Evolutionary conservation across 495 filamentous ascomycete species (phyloP).

Genomic region (Mytilinidion resinicola): DNA sequence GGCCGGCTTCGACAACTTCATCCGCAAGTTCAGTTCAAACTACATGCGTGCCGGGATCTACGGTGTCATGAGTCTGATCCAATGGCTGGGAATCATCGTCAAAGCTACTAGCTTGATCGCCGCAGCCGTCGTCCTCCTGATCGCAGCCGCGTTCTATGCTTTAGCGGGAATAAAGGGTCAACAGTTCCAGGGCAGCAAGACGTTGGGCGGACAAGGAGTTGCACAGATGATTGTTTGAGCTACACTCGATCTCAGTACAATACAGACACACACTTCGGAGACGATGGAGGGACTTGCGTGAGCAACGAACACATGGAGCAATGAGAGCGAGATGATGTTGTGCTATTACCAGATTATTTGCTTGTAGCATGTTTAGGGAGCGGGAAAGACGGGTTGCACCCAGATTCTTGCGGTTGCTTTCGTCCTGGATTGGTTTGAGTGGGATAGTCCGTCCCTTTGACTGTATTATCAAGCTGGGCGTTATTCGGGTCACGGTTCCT

Average conservation of each 20-base stretch:
- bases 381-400: neutral
- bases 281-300: too few species aligned
- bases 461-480: slow-evolving; percentile 3
- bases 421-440: too few species aligned
- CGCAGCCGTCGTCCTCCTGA: slow-evolving; percentile 70
- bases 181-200: slow-evolving; percentile 94
- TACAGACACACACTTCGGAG: too few species aligned
- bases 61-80: slow-evolving; percentile 66
- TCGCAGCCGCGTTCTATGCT: slow-evolving; percentile 75
- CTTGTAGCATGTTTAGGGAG: neutral
- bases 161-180: slow-evolving; percentile 84
- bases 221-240: slow-evolving; percentile 96
- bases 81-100: slow-evolving; percentile 69
- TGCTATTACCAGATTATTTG: neutral
- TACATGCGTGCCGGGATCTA: slow-evolving; percentile 97
- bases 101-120: slow-evolving; percentile 68
- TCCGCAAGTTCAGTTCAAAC: slow-evolving; percentile 88
- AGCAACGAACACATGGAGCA: too few species aligned
- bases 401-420: neutral
- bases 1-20: slow-evolving; percentile 75
- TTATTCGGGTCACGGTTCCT: neutral
- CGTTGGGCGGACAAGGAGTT: slow-evolving; percentile 85
- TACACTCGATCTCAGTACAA: neutral
- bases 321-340: neutral
- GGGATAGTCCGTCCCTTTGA: neutral